phyloP scores from a whole-genome alignment of 441 rosid genomes.

The Corymbia calophylla region DNA sequence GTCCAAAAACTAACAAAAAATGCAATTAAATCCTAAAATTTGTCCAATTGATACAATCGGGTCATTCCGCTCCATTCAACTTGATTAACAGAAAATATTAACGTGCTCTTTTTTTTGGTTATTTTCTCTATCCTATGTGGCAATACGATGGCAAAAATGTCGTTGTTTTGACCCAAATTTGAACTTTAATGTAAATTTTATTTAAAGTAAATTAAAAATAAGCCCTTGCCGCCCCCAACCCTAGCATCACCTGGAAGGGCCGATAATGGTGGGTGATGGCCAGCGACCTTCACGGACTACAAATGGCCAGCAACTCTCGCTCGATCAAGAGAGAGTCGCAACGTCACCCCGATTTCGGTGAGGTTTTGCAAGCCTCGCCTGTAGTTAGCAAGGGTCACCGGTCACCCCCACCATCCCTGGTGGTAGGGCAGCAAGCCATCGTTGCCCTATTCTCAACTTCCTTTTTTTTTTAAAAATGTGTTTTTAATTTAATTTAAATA shows the following conservation, averaged over 20 bases:
- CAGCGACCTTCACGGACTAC: neutral
- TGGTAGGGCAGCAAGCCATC: fast-evolving
- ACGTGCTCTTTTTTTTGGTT: fast-evolving
- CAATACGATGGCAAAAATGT: fast-evolving
- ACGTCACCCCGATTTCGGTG: fast-evolving
- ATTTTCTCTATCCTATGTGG: neutral
- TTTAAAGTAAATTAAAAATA: neutral
- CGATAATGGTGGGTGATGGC: fast-evolving
- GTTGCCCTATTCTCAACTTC: no score
- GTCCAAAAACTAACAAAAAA: no score
- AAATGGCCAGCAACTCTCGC: neutral
- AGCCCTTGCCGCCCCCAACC: fast-evolving
- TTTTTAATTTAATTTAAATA: neutral
- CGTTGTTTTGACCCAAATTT: neutral
- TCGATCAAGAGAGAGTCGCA: neutral
- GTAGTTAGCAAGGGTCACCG: fast-evolving
- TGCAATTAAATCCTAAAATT: neutral
- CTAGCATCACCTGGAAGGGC: neutral
- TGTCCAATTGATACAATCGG: neutral
- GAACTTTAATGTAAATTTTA: neutral
- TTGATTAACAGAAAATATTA: neutral
- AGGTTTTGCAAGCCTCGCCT: fast-evolving
- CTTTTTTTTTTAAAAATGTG: fast-evolving
- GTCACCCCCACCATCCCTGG: fast-evolving
- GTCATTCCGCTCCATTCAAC: neutral